A percentile compares a stretch with the other conserved stretches of the same genome.
These are phyloP conservation scores for Aquilaria yunnanensis DNA, from an alignment of 345 rosid species.

Conservation along the genomic window DNA sequence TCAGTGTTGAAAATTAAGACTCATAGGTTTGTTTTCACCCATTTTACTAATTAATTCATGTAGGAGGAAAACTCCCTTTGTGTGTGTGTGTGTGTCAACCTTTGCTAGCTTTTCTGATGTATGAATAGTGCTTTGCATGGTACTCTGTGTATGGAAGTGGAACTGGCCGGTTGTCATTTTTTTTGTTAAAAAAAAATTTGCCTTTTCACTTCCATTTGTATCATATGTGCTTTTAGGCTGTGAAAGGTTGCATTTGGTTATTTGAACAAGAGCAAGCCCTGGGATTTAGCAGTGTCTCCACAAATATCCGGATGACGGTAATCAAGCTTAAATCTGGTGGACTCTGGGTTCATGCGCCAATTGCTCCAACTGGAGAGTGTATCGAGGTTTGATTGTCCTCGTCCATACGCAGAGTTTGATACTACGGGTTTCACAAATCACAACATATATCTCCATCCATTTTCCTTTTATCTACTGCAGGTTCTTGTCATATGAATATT, in stretches of 20 bases:
- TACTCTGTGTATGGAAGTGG: too few relatives aligned
- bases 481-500: not conserved
- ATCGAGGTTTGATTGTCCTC: constrained; percentile 43
- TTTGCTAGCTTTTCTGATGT: too few relatives aligned
- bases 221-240: constrained; percentile 37
- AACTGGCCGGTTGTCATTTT: too few relatives aligned
- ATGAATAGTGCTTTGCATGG: too few relatives aligned
- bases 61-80: too few relatives aligned
- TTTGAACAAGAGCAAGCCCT: constrained; percentile 97
- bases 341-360: constrained; percentile 98
- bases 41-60: too few relatives aligned
- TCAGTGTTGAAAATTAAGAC: too few relatives aligned
- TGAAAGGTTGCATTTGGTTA: constrained; percentile 86
- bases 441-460: not conserved
- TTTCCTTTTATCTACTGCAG: not conserved
- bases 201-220: too few relatives aligned
- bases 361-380: constrained; percentile 98
- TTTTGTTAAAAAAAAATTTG: too few relatives aligned
- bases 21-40: too few relatives aligned
- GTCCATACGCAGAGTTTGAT: not conserved
- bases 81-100: too few relatives aligned
- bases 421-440: too few relatives aligned
- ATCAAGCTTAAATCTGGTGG: constrained; percentile 97
- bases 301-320: constrained; percentile 91
- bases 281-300: constrained; percentile 96